These are phyloP conservation scores for Bisporella sp. DNA, from an alignment of 2,329 filamentous ascomycete species.

Conservation along the genomic window DNA sequence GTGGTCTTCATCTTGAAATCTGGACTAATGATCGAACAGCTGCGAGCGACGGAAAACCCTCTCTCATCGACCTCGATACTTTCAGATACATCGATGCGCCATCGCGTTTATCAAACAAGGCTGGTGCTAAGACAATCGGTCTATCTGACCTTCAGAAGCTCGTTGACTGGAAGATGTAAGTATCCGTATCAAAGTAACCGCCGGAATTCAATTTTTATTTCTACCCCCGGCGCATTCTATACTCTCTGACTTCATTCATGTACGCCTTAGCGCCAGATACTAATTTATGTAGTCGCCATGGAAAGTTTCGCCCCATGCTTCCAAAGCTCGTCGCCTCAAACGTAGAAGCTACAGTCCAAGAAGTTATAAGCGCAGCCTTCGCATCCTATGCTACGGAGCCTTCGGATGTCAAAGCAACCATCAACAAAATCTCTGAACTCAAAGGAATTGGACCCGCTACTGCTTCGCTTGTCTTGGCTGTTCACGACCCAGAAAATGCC, in stretches of 20 bases:
- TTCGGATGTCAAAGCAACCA: conserved; percentile 32
- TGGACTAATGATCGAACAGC: conserved; percentile 9
- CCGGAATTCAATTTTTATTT: not conserved
- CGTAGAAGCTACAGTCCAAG: conserved; percentile 35
- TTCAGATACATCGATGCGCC: conserved; percentile 52
- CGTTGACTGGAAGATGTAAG: conserved; percentile 67
- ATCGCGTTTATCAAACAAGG: conserved; percentile 33
- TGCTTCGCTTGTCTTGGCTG: conserved; percentile 64
- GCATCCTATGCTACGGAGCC: conserved; percentile 33
- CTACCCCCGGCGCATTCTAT: no score
- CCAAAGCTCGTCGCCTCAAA: conserved; percentile 53
- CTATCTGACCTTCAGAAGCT: conserved; percentile 53
- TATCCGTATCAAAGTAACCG: conserved; percentile 3
- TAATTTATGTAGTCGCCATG: conserved; percentile 35
- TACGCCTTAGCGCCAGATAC: not conserved
- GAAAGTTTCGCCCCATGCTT: conserved; percentile 54
- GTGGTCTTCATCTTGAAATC: not conserved
- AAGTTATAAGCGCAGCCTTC: conserved; percentile 47
- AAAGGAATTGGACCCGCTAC: conserved; percentile 75
- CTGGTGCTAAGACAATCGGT: conserved; percentile 34
- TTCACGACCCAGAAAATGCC: conserved; percentile 49
- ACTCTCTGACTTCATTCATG: no score
- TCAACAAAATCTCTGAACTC: conserved; percentile 52
- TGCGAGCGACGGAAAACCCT: conserved; percentile 19
- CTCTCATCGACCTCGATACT: conserved; percentile 49